A percentile compares a stretch with the other conserved stretches of the same genome.
Evolutionary conservation across 169 alveolate species (phyloP).

Genomic region (Blepharisma undulans): DNA sequence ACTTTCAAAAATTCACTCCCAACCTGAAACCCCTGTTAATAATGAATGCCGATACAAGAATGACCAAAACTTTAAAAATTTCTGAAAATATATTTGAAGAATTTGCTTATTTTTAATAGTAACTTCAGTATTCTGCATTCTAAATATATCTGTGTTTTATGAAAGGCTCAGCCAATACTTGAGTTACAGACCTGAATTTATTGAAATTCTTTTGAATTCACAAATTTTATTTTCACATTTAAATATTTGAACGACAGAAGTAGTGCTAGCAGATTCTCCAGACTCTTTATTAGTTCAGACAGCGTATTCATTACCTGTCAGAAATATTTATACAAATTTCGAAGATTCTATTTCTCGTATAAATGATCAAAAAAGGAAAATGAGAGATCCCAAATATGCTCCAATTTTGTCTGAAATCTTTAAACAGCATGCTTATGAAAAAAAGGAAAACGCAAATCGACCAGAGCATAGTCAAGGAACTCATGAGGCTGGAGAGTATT

Average conservation of each 20-base stretch:
- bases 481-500: not conserved
- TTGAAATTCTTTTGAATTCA: not conserved
- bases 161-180: not conserved
- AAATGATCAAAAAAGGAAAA: too few relatives aligned
- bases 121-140: not conserved
- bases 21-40: not conserved
- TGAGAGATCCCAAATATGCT: not conserved
- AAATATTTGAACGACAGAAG: not conserved
- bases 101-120: not conserved
- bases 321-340: too few relatives aligned
- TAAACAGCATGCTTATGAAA: not conserved
- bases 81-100: not conserved
- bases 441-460: too few relatives aligned
- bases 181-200: not conserved
- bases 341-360: not conserved
- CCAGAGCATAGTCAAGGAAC: not conserved
- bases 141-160: too few relatives aligned
- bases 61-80: not conserved
- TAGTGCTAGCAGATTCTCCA: not conserved
- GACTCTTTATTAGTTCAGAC: not conserved
- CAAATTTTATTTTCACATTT: not conserved
- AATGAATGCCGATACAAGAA: not conserved
- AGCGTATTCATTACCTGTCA: not conserved
- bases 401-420: not conserved
- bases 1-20: not conserved